Percentiles rank a stretch among this genome's conserved stretches.
Evolutionary conservation across 257 asterid species (phyloP).

Genomic region (Rubia yunnanensis): DNA sequence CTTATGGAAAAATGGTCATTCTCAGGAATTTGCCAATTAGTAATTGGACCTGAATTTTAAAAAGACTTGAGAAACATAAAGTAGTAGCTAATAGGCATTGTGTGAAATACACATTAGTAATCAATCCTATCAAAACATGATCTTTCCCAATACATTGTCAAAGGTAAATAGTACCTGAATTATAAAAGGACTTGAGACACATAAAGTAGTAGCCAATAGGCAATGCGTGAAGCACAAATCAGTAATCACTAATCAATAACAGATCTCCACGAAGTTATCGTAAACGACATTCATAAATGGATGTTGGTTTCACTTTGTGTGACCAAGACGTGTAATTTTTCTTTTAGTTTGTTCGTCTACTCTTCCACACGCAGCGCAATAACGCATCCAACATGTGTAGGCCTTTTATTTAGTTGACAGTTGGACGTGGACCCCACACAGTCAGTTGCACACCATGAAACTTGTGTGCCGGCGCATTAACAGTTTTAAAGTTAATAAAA

Average conservation of each 20-base stretch:
- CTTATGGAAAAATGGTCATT: too few relatives aligned
- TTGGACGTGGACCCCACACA: not conserved
- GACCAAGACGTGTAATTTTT: not conserved
- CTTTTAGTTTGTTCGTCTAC: not conserved
- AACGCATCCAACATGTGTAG: not conserved
- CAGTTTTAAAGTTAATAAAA: too few relatives aligned
- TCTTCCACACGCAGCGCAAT: not conserved
- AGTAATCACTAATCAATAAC: too few relatives aligned
- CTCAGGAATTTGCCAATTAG: too few relatives aligned
- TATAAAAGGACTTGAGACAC: not conserved
- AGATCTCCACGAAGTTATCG: conserved; percentile 6
- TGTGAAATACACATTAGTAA: not conserved
- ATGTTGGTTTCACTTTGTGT: not conserved
- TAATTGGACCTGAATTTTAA: too few relatives aligned
- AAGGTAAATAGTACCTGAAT: too few relatives aligned
- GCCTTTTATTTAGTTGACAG: not conserved
- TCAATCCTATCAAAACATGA: too few relatives aligned
- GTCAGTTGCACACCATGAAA: too few relatives aligned
- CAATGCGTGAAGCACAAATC: not conserved
- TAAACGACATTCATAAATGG: not conserved
- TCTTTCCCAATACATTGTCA: too few relatives aligned
- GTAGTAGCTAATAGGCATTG: not conserved
- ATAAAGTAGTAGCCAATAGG: not conserved
- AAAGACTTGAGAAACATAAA: not conserved
- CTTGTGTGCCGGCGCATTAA: too few relatives aligned